A percentile compares a stretch with the other conserved stretches of the same genome.
phyloP scores from a whole-genome alignment of 2,329 filamentous ascomycete genomes.

The Verticillium nonalfalfae region DNA sequence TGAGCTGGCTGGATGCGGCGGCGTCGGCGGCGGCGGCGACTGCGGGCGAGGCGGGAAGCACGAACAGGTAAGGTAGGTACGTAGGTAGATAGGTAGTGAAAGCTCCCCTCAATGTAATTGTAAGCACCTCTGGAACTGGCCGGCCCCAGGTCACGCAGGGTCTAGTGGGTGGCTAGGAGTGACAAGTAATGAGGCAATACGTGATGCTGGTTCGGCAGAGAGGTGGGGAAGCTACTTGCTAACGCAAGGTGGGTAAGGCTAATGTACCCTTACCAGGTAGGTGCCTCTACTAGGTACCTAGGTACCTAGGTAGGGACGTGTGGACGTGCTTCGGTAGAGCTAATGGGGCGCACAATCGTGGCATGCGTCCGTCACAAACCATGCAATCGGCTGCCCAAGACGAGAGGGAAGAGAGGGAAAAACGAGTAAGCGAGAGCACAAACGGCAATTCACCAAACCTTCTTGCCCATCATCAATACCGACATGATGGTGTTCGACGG shows the following conservation, averaged over 20 bases:
- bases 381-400: too few relatives aligned
- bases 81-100: not conserved
- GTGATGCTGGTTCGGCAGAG: not conserved
- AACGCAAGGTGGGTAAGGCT: not conserved
- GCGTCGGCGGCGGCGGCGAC: not conserved
- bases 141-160: not conserved
- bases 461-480: too few relatives aligned
- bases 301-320: not conserved
- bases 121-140: not conserved
- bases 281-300: not conserved
- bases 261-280: not conserved
- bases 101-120: not conserved
- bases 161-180: not conserved
- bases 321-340: too few relatives aligned
- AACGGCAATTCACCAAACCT: too few relatives aligned
- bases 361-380: too few relatives aligned
- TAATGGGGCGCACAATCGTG: too few relatives aligned
- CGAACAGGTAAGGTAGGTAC: not conserved
- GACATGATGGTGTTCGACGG: too few relatives aligned
- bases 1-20: not conserved
- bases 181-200: not conserved
- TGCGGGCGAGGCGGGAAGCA: not conserved
- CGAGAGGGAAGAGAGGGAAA: too few relatives aligned
- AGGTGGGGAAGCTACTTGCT: not conserved
- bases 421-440: too few relatives aligned